Base-by-base conservation (phyloP, 371 early-diverging fungal species). In the Circinella minor region DNA sequence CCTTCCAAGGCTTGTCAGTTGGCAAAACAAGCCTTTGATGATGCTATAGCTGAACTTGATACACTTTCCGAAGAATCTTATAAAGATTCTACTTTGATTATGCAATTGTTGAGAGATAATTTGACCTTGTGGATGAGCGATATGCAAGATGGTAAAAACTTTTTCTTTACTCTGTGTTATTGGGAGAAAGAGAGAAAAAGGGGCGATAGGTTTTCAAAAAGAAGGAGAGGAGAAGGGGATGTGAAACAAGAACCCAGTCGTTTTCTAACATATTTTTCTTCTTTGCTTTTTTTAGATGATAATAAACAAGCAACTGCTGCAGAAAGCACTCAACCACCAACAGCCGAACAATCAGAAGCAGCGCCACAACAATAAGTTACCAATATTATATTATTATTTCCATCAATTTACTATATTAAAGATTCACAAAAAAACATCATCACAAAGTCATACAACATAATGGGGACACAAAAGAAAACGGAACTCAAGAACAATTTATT, bases 11-110 rank as follows among this genome's bases (percentile, higher is more conserved):
- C 99, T 36, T 99, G 99, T 88, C 96, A 96, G 75, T 86, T 99
- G 67, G 99, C 99, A 81, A 98, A 98, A 87, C 93, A 94, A 80
- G 99, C 99, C 9, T 99, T 99, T 83, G 99, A 99, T 85, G 98
- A 99, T 73, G 99, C 99, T 76, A 99, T 99, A 85, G 77, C 81
- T 59, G 99, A 98, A 83, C 88, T 99, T 74, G 99, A 99, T 88
- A 94, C 94, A 74, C 89, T 99, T 64, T 92, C 92, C 79, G 99
- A 99, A 87, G 99, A 99, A 81, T 94, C 95, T 71, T 99, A 99
- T 95, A 99, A 99, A 92, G 99, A 99, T 88, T 96, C 97, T 66
- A 99, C 99, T 47, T 90, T 99, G 74, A 99, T 99, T 88, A 99
- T 99, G 99, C 99, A 99, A 88, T 90, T 99, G 68, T 89, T 99